Evolutionary conservation across 1,139 yeast genomes (phyloP), one percentile per base, ranked within the genome.

Genomic region (Scheffersomyces titani): DNA sequence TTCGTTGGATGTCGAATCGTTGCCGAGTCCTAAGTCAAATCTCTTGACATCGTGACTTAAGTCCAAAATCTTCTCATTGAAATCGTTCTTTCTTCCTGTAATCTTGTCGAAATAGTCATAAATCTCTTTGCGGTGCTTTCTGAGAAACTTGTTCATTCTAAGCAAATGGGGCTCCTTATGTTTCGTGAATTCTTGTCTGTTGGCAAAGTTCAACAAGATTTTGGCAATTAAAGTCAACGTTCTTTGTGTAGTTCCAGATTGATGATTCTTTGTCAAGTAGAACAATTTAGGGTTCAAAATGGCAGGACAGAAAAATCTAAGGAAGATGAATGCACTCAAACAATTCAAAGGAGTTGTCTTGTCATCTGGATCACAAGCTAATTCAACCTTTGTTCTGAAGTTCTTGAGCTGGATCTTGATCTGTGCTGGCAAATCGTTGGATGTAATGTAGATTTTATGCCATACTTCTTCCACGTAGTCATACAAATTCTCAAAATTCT

Each of bases 261-360:
- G 92, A 65, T 90, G 94, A 52, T 83, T 80, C 57, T 84, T 82
- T 1, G 92, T 84, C 53, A 94, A 77, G 60, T 88, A 87, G 69
- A 92, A 92, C 51, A 92, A 72, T 65, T 92, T 92, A 0, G 98
- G 98, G 65, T 92, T 92, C 65, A 94, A 75, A 49, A 94, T 84
- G 0, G 97, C 97, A 0, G 98, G 98, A 66, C 97, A 93, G 63
- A 92, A 86, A 69, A 91, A 92, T 59, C 98, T 77, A 60, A 94
- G 74, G 69, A 94, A 94, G 21, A 94, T 75, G 65, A 94, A 90
- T 1, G 97, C 93, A 30, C 96, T 85, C 45, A 93, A 76, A 56
- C 96, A 89, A 65, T 92, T 87, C 56, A 88, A 71, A 1, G 90
- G 80, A 0, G 86, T 79, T 6, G 77, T 77, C 21, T 74, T 73